These are phyloP conservation scores for Clavispora phyllophila DNA, from an alignment of 805 yeast species.

Conservation along the genomic window DNA sequence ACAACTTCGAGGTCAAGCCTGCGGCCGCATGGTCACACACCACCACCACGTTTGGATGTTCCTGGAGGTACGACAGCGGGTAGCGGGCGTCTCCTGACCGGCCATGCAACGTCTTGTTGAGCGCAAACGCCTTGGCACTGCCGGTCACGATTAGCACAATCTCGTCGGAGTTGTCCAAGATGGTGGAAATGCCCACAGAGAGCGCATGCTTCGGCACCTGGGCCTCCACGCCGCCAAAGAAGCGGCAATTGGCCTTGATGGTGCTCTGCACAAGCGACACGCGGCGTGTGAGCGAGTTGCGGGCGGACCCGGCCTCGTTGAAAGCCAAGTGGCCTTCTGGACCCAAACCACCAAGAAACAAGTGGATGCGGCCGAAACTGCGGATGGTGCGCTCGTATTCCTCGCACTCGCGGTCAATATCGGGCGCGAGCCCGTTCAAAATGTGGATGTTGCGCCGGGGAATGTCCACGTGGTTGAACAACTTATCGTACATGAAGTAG, in stretches of 20 bases:
- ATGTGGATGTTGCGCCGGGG: slow-evolving; percentile 49
- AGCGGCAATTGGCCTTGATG: slow-evolving; percentile 49
- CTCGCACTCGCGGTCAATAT: slow-evolving; percentile 42
- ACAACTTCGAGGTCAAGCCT: slow-evolving; percentile 32
- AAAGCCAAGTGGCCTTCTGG: slow-evolving; percentile 61
- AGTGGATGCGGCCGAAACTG: slow-evolving; percentile 44
- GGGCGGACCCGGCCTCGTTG: slow-evolving; percentile 50
- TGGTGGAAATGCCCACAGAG: slow-evolving; percentile 54
- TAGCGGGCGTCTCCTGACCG: slow-evolving; percentile 31
- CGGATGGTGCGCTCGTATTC: slow-evolving; percentile 46
- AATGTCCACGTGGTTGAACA: slow-evolving; percentile 53
- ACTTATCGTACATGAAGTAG: slow-evolving; percentile 52
- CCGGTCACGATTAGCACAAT: slow-evolving; percentile 51
- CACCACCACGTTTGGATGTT: slow-evolving; percentile 39
- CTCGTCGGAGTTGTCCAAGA: slow-evolving; percentile 51
- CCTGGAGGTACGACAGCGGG: slow-evolving; percentile 49
- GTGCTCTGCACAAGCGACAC: slow-evolving; percentile 47
- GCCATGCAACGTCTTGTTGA: slow-evolving; percentile 41
- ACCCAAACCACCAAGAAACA: slow-evolving; percentile 57
- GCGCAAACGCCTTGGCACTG: slow-evolving; percentile 39
- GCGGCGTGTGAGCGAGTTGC: slow-evolving; percentile 41
- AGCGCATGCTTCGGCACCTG: slow-evolving; percentile 50
- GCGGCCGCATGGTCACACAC: slow-evolving; percentile 48
- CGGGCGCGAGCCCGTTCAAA: slow-evolving; percentile 46
- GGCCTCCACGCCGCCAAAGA: slow-evolving; percentile 40